Evolutionary conservation across 73 alveolate species (phyloP), one percentile per base, ranked within the genome.

Genomic region (Breviolum minutum): DNA sequence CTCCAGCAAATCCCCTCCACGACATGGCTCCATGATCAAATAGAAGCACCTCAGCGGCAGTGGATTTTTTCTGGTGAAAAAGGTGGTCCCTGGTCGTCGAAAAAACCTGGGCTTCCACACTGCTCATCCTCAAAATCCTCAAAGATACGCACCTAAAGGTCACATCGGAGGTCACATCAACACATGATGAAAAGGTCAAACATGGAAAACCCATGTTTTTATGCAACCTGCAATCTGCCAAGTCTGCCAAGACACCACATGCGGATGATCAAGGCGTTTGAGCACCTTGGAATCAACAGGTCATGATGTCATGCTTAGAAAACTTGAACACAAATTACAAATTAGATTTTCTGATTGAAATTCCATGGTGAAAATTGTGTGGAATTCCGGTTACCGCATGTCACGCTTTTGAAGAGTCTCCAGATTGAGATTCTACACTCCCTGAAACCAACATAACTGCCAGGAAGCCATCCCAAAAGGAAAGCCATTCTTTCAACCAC

Each of bases 1-100:
- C 85, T 94, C 99, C 94, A 79, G 99, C 20, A 94, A 30, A 30
- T 94, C 94, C 79, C 99, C 99, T 77, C 99, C 99, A 68, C 99
- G 99, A 74, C 99, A 99, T 48, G 99, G 99, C 97, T 99, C 99
- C 99, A 99, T 99, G 96, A 99, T 99, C 88, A 99, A 99, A 98
- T 99, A 99, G 99, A 91, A 99, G 92, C 99, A 99, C 99, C 99
- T 91, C 60, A 20, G 54, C 54, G 54, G 54, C 54, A 40, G 0
- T 40, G 54, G 54, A 40, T 40, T 40, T 40, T 40, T 40, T 40
- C 54, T 40, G 54, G 54, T 40, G 54, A 40, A 40, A 40, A n/a
- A n/a, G n/a, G n/a, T n/a, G n/a, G 54, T 40, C 54, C 54, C n/a
- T n/a, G n/a, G n/a, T n/a, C n/a, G n/a, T n/a, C n/a, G n/a, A n/a